These are phyloP conservation scores for Cryptococcus amylolentus DNA, from an alignment of 1,284 basidiomycete species.

Conservation along the genomic window DNA sequence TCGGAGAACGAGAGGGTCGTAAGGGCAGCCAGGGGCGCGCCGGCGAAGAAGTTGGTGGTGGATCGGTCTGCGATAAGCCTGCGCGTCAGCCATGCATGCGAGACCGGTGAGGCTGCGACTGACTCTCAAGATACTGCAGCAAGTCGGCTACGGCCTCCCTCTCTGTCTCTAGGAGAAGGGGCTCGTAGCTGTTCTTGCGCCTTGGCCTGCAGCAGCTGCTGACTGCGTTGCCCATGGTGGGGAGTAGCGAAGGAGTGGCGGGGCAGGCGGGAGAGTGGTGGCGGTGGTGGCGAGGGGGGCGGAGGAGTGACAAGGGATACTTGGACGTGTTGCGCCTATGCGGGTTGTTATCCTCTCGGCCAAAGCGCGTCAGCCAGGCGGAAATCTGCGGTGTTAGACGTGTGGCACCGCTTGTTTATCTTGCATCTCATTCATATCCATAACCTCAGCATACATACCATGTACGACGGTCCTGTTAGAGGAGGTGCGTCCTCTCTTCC, in stretches of 20 bases:
- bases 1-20: conserved; percentile 98
- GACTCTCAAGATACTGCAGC: conserved; percentile 96
- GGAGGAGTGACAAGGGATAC: not conserved
- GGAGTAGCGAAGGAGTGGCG: not conserved
- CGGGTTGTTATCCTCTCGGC: not conserved
- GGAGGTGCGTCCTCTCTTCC: conserved; percentile 28
- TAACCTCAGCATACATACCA: conserved; percentile 9
- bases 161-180: conserved; percentile 93
- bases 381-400: not conserved
- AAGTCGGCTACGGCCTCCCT: conserved; percentile 97
- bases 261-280: not conserved
- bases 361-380: not conserved
- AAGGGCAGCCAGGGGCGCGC: conserved; percentile 85
- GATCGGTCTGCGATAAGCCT: conserved; percentile 66
- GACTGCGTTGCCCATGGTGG: conserved; percentile 36
- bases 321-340: not conserved
- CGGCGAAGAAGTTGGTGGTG: conserved; percentile 93
- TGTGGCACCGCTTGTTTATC: not conserved
- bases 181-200: conserved; percentile 72
- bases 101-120: conserved; percentile 38
- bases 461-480: conserved; percentile 47
- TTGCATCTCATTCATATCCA: not conserved
- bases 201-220: conserved; percentile 44
- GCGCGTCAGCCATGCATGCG: not conserved
- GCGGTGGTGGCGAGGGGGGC: conserved; percentile 1